Evolutionary conservation across 2,329 filamentous ascomycete species (phyloP).

Genomic region (Apiospora aurea): DNA sequence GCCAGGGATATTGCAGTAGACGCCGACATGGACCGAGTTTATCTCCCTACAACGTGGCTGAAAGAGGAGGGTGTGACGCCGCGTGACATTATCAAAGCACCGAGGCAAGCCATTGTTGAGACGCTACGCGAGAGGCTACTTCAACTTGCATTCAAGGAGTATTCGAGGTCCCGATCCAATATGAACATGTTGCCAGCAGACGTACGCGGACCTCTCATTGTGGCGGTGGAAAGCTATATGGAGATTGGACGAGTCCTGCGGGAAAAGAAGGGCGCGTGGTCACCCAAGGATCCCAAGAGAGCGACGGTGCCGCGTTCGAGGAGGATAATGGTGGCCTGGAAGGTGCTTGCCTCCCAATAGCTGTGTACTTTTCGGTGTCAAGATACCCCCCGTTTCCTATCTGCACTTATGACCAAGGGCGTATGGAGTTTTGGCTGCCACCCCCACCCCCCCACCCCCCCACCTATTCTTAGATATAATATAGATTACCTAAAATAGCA

Average conservation of each 20-base stretch:
- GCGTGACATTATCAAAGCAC: slow-evolving; percentile 59
- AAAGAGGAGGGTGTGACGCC: slow-evolving; percentile 61
- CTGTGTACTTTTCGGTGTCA: slow-evolving; percentile 3
- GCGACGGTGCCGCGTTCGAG: slow-evolving; percentile 41
- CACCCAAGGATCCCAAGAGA: slow-evolving; percentile 34
- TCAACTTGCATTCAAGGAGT: slow-evolving; percentile 66
- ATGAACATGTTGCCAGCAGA: slow-evolving; percentile 68
- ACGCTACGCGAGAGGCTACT: slow-evolving; percentile 61
- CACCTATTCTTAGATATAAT: not conserved
- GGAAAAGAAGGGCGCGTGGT: slow-evolving; percentile 39
- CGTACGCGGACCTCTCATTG: slow-evolving; percentile 68
- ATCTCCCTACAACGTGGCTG: slow-evolving; percentile 72
- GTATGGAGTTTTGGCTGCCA: slow-evolving; percentile 3
- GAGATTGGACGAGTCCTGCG: slow-evolving; percentile 72
- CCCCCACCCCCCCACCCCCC: not conserved
- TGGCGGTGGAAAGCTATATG: slow-evolving; percentile 79
- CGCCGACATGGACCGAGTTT: slow-evolving; percentile 70
- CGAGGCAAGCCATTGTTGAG: slow-evolving; percentile 55
- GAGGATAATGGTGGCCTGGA: slow-evolving; percentile 44
- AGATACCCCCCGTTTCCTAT: slow-evolving; percentile 18
- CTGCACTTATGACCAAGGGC: not conserved
- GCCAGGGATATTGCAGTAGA: slow-evolving; percentile 76
- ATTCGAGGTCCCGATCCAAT: slow-evolving; percentile 58
- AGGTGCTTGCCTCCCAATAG: slow-evolving; percentile 33
- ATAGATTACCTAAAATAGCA: slow-evolving; percentile 20